Percentiles rank a stretch among this genome's conserved stretches.
Evolutionary conservation across 2,329 filamentous ascomycete species (phyloP).

Genomic region (Elsinoe ampelina): DNA sequence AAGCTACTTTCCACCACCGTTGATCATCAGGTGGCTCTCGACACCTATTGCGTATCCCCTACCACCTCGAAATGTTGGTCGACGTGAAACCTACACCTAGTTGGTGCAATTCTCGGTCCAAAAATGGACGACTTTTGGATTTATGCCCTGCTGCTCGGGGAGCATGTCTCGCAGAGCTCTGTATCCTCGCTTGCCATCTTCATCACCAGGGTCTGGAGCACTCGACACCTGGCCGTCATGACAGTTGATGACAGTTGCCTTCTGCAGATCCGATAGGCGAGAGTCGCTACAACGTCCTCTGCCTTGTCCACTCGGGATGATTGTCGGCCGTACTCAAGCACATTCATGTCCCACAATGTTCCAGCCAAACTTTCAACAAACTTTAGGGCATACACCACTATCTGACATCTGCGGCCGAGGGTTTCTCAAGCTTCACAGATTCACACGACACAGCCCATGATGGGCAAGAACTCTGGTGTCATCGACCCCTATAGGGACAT

Average conservation of each 20-base stretch:
- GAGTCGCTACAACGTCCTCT: not conserved
- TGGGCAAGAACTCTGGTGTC: not conserved
- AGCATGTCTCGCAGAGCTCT: too few relatives aligned
- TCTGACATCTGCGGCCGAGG: not conserved
- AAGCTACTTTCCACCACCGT: slow-evolving; percentile 3
- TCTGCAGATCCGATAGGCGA: not conserved
- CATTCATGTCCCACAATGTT: not conserved
- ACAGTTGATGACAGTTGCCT: too few relatives aligned
- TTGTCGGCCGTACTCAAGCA: not conserved
- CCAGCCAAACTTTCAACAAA: not conserved
- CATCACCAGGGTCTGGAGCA: too few relatives aligned
- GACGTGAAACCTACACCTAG: not conserved
- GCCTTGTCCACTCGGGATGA: not conserved
- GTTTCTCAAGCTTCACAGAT: not conserved
- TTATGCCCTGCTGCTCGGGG: too few relatives aligned
- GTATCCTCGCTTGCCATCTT: too few relatives aligned
- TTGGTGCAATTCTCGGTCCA: too few relatives aligned
- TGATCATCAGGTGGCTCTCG: not conserved
- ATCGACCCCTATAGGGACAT: not conserved
- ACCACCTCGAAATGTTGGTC: not conserved
- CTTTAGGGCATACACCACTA: not conserved
- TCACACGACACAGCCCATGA: not conserved
- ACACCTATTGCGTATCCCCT: not conserved
- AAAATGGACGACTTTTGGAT: too few relatives aligned
- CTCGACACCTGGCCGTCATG: too few relatives aligned